Conservation (phyloP, 495 filamentous ascomycete genomes). For the Melanomma pulvis-pyrius region DNA sequence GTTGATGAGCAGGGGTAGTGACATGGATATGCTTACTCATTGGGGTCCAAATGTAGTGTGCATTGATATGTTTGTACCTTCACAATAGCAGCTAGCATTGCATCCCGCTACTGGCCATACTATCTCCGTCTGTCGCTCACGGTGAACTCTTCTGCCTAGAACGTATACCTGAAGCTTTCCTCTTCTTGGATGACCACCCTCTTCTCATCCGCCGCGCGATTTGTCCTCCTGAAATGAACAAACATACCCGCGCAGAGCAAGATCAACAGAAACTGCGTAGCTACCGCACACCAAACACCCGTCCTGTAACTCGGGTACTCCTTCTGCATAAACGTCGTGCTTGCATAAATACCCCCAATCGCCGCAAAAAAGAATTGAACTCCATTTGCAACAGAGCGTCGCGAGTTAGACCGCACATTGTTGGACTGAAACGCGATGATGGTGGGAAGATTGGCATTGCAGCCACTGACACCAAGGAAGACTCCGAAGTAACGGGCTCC, state of each 20-base stretch:
- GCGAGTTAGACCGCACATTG: slow-evolving; percentile 23
- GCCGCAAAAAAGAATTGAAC: slow-evolving; percentile 32
- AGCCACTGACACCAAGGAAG: slow-evolving; percentile 28
- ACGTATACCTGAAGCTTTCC: slow-evolving; percentile 5
- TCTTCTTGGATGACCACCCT: slow-evolving; percentile 25
- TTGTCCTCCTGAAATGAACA: slow-evolving; percentile 18
- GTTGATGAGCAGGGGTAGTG: too few species aligned
- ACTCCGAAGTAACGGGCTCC: slow-evolving; percentile 30
- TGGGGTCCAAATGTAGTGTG: too few species aligned
- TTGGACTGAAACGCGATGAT: slow-evolving; percentile 34
- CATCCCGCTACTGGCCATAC: not conserved
- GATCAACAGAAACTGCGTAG: slow-evolving; percentile 27
- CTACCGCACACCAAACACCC: slow-evolving; percentile 29
- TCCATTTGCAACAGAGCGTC: slow-evolving; percentile 21
- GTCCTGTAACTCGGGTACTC: slow-evolving; percentile 27
- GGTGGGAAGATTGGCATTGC: slow-evolving; percentile 29
- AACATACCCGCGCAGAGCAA: slow-evolving; percentile 17
- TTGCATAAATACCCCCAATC: slow-evolving; percentile 34
- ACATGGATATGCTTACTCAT: too few species aligned
- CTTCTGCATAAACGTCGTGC: slow-evolving; percentile 33
- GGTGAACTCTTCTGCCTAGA: not conserved
- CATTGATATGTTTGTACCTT: too few species aligned
- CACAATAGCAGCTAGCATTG: too few species aligned
- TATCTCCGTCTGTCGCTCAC: too few species aligned
- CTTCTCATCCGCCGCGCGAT: slow-evolving; percentile 14